phyloP scores from a whole-genome alignment of 305 asterid genomes.

The Fraxinus dipetala region DNA sequence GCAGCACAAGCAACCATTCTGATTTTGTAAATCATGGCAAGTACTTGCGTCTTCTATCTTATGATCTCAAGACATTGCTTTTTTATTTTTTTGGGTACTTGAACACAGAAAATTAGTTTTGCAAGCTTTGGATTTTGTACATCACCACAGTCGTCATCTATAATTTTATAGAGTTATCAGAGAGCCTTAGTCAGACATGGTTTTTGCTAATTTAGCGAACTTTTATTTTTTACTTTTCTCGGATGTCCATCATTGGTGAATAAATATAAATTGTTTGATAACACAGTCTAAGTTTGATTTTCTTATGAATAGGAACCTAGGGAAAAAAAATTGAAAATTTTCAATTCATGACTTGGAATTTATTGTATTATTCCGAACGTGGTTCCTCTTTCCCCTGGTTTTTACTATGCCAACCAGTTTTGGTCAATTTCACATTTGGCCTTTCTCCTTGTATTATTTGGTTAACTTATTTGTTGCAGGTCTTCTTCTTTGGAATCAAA shows the following conservation, averaged over 20 bases:
- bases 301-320: not conserved
- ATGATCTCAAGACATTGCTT: not conserved
- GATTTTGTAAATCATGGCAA: slow-evolving; percentile 69
- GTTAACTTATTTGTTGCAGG: slow-evolving; percentile 37
- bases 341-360: not conserved
- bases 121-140: not conserved
- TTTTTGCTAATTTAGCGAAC: not conserved
- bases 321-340: not conserved
- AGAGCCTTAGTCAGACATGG: not conserved
- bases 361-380: no score
- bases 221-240: not conserved
- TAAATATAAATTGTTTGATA: not conserved
- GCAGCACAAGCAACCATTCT: slow-evolving; percentile 46
- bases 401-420: not conserved
- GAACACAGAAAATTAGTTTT: not conserved
- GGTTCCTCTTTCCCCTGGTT: not conserved
- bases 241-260: not conserved
- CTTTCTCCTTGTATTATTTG: not conserved
- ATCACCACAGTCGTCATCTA: not conserved
- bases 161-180: not conserved
- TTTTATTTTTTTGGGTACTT: not conserved
- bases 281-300: not conserved
- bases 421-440: not conserved
- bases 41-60: slow-evolving; percentile 19
- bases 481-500: slow-evolving; percentile 81